Evolutionary conservation across 176 grass and related monocot species (phyloP), one percentile per base, ranked within the genome.

Genomic region (Stipa capillata): DNA sequence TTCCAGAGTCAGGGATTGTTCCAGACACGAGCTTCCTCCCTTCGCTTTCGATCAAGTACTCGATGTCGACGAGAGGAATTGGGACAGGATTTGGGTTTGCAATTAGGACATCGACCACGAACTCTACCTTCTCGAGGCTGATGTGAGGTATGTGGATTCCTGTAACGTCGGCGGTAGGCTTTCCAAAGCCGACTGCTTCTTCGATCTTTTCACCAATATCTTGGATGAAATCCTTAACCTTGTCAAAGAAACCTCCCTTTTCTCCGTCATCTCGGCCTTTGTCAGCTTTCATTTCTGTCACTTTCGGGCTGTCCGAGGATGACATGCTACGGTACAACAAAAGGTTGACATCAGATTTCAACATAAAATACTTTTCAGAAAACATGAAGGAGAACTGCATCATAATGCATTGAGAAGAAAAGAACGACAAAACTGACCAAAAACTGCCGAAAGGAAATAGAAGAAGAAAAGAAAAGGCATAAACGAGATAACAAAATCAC

Each of bases 191-290:
- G 39, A 91, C 76, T 1, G 69, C 61, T 31, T 84, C 93, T 80
- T 95, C 83, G 32, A 89, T 95, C 85, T 92, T 95, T 76, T 95
- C 84, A 6, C 93, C 86, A 14, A 95, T 78, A 32, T 92, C 89
- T 15, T 90, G 74, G 40, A 92, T 94, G 62, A 95, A 91, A 74
- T 83, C 93, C 81, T 95, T 95, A 4, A 95, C 89, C 64, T 90
- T 95, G 53, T 79, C 86, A 0, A 92, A 76, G 65, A 95, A 91
- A 60, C 87, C 81, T 20, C 77, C 87, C 11, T 69, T 75, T 24
- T 91, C 79, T 2, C 54, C 64, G 0, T 81, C 61, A 8, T 83
- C 21, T 16, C 49, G 55, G 12, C 78, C 83, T 18, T 78, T 82
- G 17, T 86, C 64, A 5, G 11, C 20, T 73, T 84, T 89, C 27